A percentile compares a stretch with the other conserved stretches of the same genome.
Conservation (phyloP, 1,139 yeast genomes). For the Blastobotrys niveus region DNA sequence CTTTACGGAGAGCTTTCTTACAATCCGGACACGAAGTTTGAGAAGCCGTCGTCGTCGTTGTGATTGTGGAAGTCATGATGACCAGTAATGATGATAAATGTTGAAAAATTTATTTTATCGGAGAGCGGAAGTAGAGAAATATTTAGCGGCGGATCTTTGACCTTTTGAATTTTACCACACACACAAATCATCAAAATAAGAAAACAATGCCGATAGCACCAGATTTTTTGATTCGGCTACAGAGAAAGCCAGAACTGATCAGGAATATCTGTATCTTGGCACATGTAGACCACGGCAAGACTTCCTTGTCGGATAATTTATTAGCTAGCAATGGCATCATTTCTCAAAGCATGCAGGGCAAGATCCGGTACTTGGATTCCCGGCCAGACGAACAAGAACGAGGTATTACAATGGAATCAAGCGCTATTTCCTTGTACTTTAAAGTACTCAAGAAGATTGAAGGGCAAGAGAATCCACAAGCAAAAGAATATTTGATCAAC, state of each 20-base stretch:
- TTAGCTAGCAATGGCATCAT: constrained; percentile 95
- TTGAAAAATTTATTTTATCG: background rate
- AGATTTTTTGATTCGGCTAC: constrained; percentile 60
- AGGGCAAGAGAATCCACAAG: constrained; percentile 36
- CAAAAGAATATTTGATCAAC: constrained; percentile 78
- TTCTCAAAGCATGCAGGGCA: constrained; percentile 92
- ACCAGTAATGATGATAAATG: background rate
- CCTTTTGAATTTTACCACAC: background rate
- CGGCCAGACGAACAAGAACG: constrained; percentile 93
- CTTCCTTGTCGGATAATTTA: constrained; percentile 87
- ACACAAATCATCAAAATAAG: background rate
- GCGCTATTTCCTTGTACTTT: constrained; percentile 85
- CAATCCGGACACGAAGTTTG: constrained; percentile 33
- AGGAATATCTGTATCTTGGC: constrained; percentile 94
- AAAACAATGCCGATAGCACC: constrained; percentile 41
- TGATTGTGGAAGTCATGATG: background rate
- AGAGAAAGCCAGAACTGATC: constrained; percentile 60
- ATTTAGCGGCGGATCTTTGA: background rate
- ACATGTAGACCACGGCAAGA: constrained; percentile 98
- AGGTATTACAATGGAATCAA: constrained; percentile 97
- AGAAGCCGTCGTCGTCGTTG: background rate
- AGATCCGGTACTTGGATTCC: constrained; percentile 85
- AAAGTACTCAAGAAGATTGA: constrained; percentile 27
- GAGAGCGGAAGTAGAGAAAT: background rate
- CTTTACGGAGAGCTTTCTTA: constrained; percentile 28